These are phyloP conservation scores for Quercus tomentella DNA, from an alignment of 331 rosid genomes.

Conservation along the genomic window DNA sequence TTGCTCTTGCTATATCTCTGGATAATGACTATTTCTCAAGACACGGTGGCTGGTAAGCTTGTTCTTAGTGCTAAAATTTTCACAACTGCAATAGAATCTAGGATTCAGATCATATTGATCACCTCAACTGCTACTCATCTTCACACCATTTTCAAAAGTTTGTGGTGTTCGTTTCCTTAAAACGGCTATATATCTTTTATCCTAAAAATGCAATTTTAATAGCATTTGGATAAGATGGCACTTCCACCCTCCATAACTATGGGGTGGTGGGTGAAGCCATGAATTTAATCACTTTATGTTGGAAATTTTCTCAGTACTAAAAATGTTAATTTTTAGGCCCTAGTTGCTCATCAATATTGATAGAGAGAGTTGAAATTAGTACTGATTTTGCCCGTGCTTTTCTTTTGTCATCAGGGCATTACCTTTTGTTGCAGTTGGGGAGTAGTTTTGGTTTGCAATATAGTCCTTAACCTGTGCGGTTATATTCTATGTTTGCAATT, in stretches of 20 bases:
- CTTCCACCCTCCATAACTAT: background rate
- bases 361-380: constrained; percentile 16
- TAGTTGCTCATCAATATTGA: background rate
- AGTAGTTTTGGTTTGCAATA: constrained; percentile 43
- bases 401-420: constrained; percentile 56
- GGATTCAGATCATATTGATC: background rate
- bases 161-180: background rate
- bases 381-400: constrained; percentile 18
- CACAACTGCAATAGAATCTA: background rate
- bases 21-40: constrained; percentile 97
- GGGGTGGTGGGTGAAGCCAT: background rate
- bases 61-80: background rate
- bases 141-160: background rate
- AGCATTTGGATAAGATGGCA: background rate
- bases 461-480: background rate
- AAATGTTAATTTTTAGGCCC: constrained; percentile 2
- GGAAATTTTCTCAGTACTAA: background rate
- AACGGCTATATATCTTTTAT: background rate
- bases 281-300: background rate
- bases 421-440: constrained; percentile 62
- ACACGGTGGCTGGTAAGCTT: constrained; percentile 89
- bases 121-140: background rate
- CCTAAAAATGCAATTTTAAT: background rate
- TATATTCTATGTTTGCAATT: background rate
- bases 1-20: constrained; percentile 95